Base-by-base conservation (phyloP, 306 rosid species). In the Prunus campanulata region DNA sequence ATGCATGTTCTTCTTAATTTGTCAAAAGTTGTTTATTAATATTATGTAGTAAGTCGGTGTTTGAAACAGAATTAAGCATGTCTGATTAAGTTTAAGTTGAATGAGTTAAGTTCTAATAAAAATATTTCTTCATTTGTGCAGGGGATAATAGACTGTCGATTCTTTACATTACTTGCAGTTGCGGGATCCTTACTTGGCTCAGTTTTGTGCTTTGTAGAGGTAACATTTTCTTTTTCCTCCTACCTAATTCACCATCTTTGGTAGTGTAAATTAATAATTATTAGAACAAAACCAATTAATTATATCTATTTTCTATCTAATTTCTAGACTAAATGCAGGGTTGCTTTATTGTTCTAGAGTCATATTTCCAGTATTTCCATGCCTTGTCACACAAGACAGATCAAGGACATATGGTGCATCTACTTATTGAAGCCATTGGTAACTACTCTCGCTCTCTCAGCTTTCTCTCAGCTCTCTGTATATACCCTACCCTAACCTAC, bases 381-480 rank as follows among this genome's bases (percentile, higher is more conserved):
- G 14, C 86, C 30, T 51, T 88, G 75, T 83, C 89, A 24, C 73
- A 71, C 2, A 83, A 74, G 55, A 46, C 74, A 3, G 85, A 88
- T 75, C 83, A 83, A 73, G 87, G 69, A 39, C 84, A 83, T 61
- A 65, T 81, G 24, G 55, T 85, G 77, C 86, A 80, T 9, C 78
- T 81, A 49, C 87, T 88, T 44, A 83, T 88, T 29, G 87, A 88
- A 83, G 89, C 87, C n/a, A 80, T 79, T 78, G 91, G 91, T 87
- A 52, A 70, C n/a, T 70, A n/a, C 15, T 32, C 29, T 20, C 14
- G 29, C 11, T 56, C 62, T 20, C 62, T 48, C 51, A 48, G 50
- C 14, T 47, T 27, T 13, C 19, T 62, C 39, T 22, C 39, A 32
- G 42, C 42, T 35, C 42, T 1, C 44, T 39, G 8, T 39, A 39